These are phyloP conservation scores for Cicer judaicum DNA, from an alignment of 306 rosid species.

Conservation along the genomic window DNA sequence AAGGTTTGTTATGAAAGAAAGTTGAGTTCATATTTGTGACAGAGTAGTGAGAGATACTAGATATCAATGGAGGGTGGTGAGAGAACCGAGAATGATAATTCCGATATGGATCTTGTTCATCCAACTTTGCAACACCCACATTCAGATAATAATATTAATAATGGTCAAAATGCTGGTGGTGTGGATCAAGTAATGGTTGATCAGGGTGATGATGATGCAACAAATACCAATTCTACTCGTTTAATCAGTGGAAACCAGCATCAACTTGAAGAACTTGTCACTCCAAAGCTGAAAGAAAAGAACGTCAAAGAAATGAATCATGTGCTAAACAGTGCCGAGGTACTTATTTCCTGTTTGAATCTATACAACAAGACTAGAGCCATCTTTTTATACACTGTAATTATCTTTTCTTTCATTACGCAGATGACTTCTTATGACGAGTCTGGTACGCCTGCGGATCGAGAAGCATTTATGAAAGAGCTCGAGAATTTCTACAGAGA, in stretches of 20 bases:
- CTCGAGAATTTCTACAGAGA: conserved; percentile 69
- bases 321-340: conserved; percentile 54
- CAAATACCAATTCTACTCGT: conserved; percentile 36
- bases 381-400: background rate
- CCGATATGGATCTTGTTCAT: conserved; percentile 46
- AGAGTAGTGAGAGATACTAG: conserved; percentile 6
- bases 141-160: conserved; percentile 17
- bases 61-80: conserved; percentile 53
- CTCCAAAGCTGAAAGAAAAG: conserved; percentile 51
- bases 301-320: conserved; percentile 50
- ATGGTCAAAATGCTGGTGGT: conserved; percentile 22
- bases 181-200: conserved; percentile 51
- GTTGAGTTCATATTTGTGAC: background rate
- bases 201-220: conserved; percentile 36
- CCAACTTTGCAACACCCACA: conserved; percentile 22
- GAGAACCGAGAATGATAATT: conserved; percentile 35
- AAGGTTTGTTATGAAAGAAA: background rate
- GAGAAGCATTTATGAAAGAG: conserved; percentile 73
- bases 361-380: background rate
- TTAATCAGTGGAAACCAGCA: background rate
- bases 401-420: background rate
- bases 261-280: conserved; percentile 35
- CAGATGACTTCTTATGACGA: conserved; percentile 69
- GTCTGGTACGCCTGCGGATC: conserved; percentile 54
- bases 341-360: conserved; percentile 21